Evolutionary conservation across 2,329 filamentous ascomycete species (phyloP), one percentile per base, ranked within the genome.

Genomic region (Stagonosporopsis cucurbitacearum): DNA sequence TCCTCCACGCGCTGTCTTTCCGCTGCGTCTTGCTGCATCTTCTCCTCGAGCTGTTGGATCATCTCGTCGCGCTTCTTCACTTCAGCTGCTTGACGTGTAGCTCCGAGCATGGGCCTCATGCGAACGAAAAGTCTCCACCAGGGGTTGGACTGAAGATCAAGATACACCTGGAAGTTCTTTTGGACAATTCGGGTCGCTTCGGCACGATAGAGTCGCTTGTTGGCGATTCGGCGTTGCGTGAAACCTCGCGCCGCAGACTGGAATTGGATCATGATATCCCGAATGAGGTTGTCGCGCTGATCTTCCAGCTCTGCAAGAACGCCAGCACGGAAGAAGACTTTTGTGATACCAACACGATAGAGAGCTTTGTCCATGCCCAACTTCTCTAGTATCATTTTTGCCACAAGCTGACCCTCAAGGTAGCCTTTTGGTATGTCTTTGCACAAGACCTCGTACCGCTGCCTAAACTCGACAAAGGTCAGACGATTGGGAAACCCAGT

Each of bases 301-400:
- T 98, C 96, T 84, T 99, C 95, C 13, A 99, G 82, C 74, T 99
- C 95, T 33, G 95, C 95, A 42, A 99, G 84, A 2, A 99, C 94
- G 56, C 95, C 95, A 39, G 95, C 92, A 59, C 96, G 86, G 83
- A 99, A 99, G 79, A 99, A 99, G 12, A 99, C 94, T 76, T 99
- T 99, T 22, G 92, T 97, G 54, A 97, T 81, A 67, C 95, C 95
- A 54, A 99, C 92, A 20, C 96, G 90, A 75, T 96, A 99, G 61
- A 96, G 85, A 11, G 91, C 84, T 62, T 83, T 88, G 74, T 99
- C 95, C 65, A 99, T 83, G 17, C 88, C 88, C 39, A 99, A 85
- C 75, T 91, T 93, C 67, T 96, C 90, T 5, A 99, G 84, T 83
- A 99, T 98, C 58, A 95, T 84, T 20, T 86, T 86, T 17, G 92